Base-by-base conservation (phyloP, 2,329 filamentous ascomycete species). In the Bertia moriformis region DNA sequence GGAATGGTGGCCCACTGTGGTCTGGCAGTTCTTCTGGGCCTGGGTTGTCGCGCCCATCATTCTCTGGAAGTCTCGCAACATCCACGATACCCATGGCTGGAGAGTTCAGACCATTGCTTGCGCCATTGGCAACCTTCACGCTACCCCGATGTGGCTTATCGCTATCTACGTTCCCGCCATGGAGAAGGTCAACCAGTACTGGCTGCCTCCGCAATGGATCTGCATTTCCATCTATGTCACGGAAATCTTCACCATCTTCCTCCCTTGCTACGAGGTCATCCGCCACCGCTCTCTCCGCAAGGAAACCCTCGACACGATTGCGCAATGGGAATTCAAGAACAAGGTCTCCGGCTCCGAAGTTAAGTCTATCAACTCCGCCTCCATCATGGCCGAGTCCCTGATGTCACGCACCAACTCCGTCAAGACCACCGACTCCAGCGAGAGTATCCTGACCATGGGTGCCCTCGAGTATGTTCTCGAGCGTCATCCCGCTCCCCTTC, bases 1-100 rank as follows among this genome's bases (percentile, higher is more conserved):
- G 65, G 79, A 84, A 59, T 84, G 79, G 78, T 70, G 73, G 60
- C 73, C 73, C 0, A 76, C 72, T 0, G 66, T 76, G 35, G 61
- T 76, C 39, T 80, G 74, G 74, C 75, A 79, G 46, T 62, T 77
- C 39, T 56, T 74, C 41, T 80, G 73, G 74, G 65, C 72, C 13
- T 78, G 71, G 66, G 51, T 75, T 35, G 65, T 73, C 42, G 73
- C 75, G 3, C 73, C 76, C 15, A 61, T 69, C 47, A 62, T 79
- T 44, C 64, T 82, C 3, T 80, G 69, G 66, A 65, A 69, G 46
- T 68, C 76, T 27, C 66, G 75, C 4, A 58, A 64, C 17, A 72
- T 83, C 46, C 64, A 64, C 19, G 78, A 83, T 49, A 76, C 74
- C 4, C 73, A 80, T 47, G 71, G 75, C 41, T 83, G 78, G 78